Conservation (phyloP, 2,329 filamentous ascomycete genomes). For the Aspergillus pseudotamarii region DNA sequence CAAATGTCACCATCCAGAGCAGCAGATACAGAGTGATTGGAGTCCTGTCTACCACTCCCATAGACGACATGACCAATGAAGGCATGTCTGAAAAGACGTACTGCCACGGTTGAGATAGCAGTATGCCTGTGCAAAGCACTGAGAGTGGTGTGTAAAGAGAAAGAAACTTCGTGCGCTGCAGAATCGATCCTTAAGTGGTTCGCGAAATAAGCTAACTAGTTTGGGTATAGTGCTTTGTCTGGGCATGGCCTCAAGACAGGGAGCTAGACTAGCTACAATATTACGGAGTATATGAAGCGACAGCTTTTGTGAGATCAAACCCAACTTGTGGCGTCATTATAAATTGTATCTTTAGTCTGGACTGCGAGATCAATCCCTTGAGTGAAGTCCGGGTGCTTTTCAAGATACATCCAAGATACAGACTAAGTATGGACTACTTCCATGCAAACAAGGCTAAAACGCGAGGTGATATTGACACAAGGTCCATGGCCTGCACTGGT, state of each 20-base stretch:
- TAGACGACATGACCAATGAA: constrained; percentile 44
- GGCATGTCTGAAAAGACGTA: constrained; percentile 34
- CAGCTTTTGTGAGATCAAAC: neutral
- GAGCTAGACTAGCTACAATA: neutral
- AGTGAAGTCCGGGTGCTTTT: too few relatives aligned
- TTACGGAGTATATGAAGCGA: neutral
- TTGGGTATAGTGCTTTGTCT: constrained; percentile 19
- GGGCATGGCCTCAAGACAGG: neutral
- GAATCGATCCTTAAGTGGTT: constrained; percentile 26
- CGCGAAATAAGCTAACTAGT: constrained; percentile 20
- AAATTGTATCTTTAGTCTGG: neutral
- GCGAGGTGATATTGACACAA: neutral
- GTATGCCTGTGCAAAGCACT: constrained; percentile 44
- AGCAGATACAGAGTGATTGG: constrained; percentile 80
- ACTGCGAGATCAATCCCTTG: neutral
- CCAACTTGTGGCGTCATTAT: neutral
- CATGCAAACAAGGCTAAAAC: neutral
- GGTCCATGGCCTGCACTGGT: neutral
- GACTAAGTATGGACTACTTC: neutral
- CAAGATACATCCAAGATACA: neutral
- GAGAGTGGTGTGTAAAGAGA: constrained; percentile 40
- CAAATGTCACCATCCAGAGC: constrained; percentile 72
- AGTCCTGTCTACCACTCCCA: constrained; percentile 65
- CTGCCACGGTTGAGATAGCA: constrained; percentile 35
- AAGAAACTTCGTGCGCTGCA: constrained; percentile 18